A percentile compares a stretch with the other conserved stretches of the same genome.
Evolutionary conservation across 1,284 basidiomycete species (phyloP).

Genomic region (Sanghuangporus weigelae): DNA sequence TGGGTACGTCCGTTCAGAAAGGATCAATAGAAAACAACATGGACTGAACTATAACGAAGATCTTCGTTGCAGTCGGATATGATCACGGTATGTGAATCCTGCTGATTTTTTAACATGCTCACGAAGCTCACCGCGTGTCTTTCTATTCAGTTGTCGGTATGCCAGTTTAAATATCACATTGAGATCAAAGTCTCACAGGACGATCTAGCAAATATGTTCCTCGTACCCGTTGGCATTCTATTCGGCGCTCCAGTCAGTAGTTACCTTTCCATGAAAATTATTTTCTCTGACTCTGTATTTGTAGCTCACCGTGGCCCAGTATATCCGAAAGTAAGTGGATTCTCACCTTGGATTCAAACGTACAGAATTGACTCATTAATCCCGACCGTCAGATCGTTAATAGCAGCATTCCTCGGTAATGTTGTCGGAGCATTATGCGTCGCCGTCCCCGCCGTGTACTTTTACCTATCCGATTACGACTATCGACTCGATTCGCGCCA

Average conservation of each 20-base stretch:
- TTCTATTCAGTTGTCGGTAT: constrained; percentile 21
- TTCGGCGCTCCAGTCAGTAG: constrained; percentile 55
- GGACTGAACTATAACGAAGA: constrained; percentile 28
- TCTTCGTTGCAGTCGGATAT: constrained; percentile 67
- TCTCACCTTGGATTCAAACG: background rate
- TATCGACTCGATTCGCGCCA: constrained; percentile 14
- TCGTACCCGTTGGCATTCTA: constrained; percentile 66
- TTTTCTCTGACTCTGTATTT: constrained; percentile 13
- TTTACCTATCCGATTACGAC: constrained; percentile 51
- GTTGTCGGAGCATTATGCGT: constrained; percentile 62
- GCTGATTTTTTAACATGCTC: background rate
- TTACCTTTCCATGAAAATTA: constrained; percentile 6
- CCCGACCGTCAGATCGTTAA: constrained; percentile 41
- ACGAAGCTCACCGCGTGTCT: background rate
- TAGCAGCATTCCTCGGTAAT: constrained; percentile 66
- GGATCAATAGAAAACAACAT: background rate
- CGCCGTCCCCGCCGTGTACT: constrained; percentile 54
- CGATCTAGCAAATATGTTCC: constrained; percentile 64
- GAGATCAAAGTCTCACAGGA: background rate
- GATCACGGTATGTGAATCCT: constrained; percentile 54
- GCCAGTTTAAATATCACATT: background rate
- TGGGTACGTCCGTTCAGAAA: constrained; percentile 40
- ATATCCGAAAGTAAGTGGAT: constrained; percentile 57
- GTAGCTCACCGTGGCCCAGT: constrained; percentile 51
- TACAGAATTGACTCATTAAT: background rate